These are phyloP conservation scores for Podaxis sp. DNA, from an alignment of 768 basidiomycete genomes.

Conservation along the genomic window DNA sequence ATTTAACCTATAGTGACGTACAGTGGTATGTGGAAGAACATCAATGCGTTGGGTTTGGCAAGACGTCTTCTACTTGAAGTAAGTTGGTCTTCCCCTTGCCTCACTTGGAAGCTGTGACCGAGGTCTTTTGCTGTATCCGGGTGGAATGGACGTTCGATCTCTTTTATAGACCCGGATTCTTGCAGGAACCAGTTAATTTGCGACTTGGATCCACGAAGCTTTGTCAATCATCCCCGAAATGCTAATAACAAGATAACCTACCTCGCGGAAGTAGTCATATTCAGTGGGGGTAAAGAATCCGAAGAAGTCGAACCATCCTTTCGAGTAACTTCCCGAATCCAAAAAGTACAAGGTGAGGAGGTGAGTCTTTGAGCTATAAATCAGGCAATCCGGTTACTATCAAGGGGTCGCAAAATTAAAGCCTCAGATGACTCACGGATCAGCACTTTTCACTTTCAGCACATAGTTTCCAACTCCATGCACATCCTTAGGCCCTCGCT, in stretches of 20 bases:
- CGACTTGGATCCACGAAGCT: slow-evolving; percentile 34
- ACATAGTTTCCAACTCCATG: slow-evolving; percentile 93
- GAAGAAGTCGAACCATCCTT: slow-evolving; percentile 54
- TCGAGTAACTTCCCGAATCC: slow-evolving; percentile 79
- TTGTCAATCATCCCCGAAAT: neutral
- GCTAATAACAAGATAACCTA: slow-evolving; percentile 22
- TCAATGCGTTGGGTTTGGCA: slow-evolving; percentile 92
- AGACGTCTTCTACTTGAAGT: slow-evolving; percentile 47
- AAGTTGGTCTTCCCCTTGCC: slow-evolving; percentile 53
- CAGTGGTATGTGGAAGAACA: slow-evolving; percentile 99
- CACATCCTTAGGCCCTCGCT: slow-evolving; percentile 76
- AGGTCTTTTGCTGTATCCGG: slow-evolving; percentile 75
- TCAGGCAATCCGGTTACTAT: neutral
- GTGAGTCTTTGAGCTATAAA: slow-evolving; percentile 72
- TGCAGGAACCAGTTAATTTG: slow-evolving; percentile 92
- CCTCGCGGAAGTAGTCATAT: slow-evolving; percentile 83
- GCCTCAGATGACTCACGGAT: slow-evolving; percentile 53
- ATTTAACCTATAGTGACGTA: slow-evolving; percentile 29
- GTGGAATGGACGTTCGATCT: slow-evolving; percentile 78
- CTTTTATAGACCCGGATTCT: slow-evolving; percentile 68
- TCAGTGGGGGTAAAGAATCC: slow-evolving; percentile 64
- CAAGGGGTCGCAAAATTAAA: neutral
- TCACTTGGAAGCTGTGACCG: slow-evolving; percentile 53
- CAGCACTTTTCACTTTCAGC: slow-evolving; percentile 77
- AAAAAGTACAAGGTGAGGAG: slow-evolving; percentile 89